phyloP scores from a whole-genome alignment of 192 early-diverging fungal genomes.

The Lunasporangiospora selenospora region DNA sequence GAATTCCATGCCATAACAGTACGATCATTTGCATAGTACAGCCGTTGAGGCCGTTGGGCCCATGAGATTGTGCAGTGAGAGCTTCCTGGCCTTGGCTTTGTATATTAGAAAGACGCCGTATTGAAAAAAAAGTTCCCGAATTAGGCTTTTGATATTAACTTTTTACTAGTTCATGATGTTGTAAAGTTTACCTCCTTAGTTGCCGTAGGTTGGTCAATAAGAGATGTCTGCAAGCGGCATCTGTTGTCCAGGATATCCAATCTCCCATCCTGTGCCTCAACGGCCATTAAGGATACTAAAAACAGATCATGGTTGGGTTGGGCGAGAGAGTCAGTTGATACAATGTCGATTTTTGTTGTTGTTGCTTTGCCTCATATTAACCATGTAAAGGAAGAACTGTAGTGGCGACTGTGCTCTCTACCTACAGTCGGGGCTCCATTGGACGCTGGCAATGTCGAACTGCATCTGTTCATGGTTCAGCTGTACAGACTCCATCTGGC shows the following conservation, averaged over 20 bases:
- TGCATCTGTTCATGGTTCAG: too few species aligned
- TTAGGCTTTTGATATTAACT: too few species aligned
- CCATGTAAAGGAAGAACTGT: not conserved
- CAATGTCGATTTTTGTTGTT: not conserved
- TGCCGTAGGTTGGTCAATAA: slow-evolving; percentile 25
- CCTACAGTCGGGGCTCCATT: slow-evolving; percentile 48
- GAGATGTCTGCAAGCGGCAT: slow-evolving; percentile 17
- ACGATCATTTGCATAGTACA: slow-evolving; percentile 34
- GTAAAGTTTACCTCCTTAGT: too few species aligned
- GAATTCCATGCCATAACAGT: slow-evolving; percentile 36
- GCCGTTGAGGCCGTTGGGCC: slow-evolving; percentile 26
- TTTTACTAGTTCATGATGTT: too few species aligned
- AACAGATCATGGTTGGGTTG: too few species aligned
- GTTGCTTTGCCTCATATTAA: not conserved
- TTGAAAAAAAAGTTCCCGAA: too few species aligned
- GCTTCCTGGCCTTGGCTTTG: slow-evolving; percentile 16
- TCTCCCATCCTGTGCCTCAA: slow-evolving; percentile 40
- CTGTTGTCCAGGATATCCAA: slow-evolving; percentile 16
- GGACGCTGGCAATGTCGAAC: slow-evolving; percentile 26
- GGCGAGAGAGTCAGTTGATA: not conserved
- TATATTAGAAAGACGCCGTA: too few species aligned
- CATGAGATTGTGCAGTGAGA: slow-evolving; percentile 31
- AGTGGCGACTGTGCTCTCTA: too few species aligned
- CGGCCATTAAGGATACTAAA: slow-evolving; percentile 38
- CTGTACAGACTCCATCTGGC: too few species aligned